phyloP scores from a whole-genome alignment of 2,329 filamentous ascomycete species.

The Aurifilum marmelostoma region DNA sequence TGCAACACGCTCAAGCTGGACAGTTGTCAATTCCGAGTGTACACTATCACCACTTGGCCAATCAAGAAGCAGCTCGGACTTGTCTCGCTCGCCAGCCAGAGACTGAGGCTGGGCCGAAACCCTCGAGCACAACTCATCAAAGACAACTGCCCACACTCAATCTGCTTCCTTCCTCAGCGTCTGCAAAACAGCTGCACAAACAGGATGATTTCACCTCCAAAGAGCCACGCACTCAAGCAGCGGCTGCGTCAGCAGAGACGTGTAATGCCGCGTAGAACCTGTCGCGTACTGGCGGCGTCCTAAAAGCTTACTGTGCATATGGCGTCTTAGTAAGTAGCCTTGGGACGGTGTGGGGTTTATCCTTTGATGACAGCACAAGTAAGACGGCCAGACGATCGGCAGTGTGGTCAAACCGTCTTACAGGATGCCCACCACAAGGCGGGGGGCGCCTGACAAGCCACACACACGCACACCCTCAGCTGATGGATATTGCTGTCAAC shows the following conservation, averaged over 20 bases:
- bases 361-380: not conserved
- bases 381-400: not conserved
- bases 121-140: not conserved
- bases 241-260: not conserved
- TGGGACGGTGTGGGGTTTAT: too few species aligned
- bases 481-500: not conserved
- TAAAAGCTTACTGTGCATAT: not conserved
- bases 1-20: not conserved
- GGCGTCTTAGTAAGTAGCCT: not conserved
- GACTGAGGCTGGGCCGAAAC: not conserved
- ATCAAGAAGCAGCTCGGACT: not conserved
- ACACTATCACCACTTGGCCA: too few species aligned
- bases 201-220: not conserved
- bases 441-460: not conserved
- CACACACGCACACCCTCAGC: not conserved
- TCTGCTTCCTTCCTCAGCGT: not conserved
- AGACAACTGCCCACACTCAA: not conserved
- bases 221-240: too few species aligned
- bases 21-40: too few species aligned
- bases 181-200: not conserved
- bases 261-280: not conserved
- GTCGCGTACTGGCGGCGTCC: not conserved
- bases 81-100: not conserved
- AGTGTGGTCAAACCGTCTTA: not conserved
- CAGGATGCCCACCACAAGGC: not conserved